phyloP scores from a whole-genome alignment of 306 rosid genomes.

The Herpetospermum pedunculosum region DNA sequence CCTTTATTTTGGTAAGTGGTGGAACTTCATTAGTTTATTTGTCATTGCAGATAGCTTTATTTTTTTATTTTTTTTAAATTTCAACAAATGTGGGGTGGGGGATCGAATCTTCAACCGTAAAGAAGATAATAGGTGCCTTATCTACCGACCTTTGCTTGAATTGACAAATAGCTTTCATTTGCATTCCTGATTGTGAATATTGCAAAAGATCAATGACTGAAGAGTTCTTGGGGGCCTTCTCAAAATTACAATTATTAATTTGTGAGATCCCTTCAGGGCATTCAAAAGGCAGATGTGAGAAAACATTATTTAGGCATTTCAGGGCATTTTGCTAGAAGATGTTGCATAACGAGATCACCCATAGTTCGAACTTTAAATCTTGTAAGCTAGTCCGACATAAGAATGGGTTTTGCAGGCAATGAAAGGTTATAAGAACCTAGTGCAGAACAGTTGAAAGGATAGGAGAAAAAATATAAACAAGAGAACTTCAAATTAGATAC shows the following conservation, averaged over 20 bases:
- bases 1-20: conserved; percentile 81
- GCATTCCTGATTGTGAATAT: neutral
- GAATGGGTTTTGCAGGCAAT: neutral
- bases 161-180: neutral
- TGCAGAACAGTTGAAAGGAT: neutral
- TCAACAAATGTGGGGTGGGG: neutral
- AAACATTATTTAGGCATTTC: neutral
- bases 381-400: neutral
- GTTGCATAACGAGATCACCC: neutral
- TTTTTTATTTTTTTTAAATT: neutral
- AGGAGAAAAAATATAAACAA: neutral
- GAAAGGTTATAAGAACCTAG: neutral
- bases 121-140: neutral
- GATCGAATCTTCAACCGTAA: neutral
- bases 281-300: neutral
- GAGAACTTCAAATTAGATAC: neutral
- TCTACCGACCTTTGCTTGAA: neutral
- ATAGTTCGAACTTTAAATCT: neutral
- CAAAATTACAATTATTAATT: neutral
- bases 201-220: neutral
- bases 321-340: neutral
- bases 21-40: conserved; percentile 14
- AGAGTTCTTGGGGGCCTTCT: neutral
- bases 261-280: neutral
- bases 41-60: neutral